These are phyloP conservation scores for Pyricularia sp. DNA, from an alignment of 2,329 filamentous ascomycete genomes.

Conservation along the genomic window DNA sequence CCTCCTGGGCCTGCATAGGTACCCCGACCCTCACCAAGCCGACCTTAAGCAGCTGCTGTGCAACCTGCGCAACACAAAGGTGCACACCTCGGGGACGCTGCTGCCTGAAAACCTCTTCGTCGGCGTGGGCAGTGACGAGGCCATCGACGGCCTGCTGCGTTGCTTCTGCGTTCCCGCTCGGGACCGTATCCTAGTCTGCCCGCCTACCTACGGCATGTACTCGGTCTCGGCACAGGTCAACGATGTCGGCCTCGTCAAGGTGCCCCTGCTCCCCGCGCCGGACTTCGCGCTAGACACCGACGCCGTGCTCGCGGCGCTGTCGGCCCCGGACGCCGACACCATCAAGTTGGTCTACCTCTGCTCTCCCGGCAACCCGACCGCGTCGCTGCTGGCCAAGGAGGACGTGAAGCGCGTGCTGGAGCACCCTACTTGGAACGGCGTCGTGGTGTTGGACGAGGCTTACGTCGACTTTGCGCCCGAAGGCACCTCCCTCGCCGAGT, in stretches of 20 bases:
- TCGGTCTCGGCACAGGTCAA: slow-evolving; percentile 87
- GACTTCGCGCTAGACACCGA: slow-evolving; percentile 62
- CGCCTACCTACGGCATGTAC: slow-evolving; percentile 99
- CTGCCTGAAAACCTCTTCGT: slow-evolving; percentile 80
- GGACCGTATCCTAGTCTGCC: slow-evolving; percentile 88
- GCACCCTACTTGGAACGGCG: slow-evolving; percentile 88
- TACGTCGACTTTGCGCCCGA: slow-evolving; percentile 87
- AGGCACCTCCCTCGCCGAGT: slow-evolving; percentile 68
- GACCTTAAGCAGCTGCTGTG: slow-evolving; percentile 80
- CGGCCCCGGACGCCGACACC: slow-evolving; percentile 15
- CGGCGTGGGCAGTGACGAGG: slow-evolving; percentile 91
- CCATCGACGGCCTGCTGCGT: slow-evolving; percentile 84
- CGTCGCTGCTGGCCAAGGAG: slow-evolving; percentile 59
- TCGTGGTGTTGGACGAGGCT: slow-evolving; percentile 88
- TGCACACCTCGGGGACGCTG: slow-evolving; percentile 61
- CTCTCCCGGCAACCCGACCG: slow-evolving; percentile 91
- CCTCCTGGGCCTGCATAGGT: slow-evolving; percentile 75
- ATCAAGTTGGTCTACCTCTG: slow-evolving; percentile 90
- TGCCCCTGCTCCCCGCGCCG: slow-evolving; percentile 64
- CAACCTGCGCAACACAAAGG: slow-evolving; percentile 71
- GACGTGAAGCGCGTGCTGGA: slow-evolving; percentile 63
- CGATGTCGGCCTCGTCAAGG: slow-evolving; percentile 72
- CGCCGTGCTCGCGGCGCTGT: slow-evolving; percentile 53
- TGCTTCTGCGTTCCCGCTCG: slow-evolving; percentile 81
- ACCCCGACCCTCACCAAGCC: slow-evolving; percentile 89